Evolutionary conservation across 106 monocot genomes (phyloP).

Genomic region (Iris macrosiphon): DNA sequence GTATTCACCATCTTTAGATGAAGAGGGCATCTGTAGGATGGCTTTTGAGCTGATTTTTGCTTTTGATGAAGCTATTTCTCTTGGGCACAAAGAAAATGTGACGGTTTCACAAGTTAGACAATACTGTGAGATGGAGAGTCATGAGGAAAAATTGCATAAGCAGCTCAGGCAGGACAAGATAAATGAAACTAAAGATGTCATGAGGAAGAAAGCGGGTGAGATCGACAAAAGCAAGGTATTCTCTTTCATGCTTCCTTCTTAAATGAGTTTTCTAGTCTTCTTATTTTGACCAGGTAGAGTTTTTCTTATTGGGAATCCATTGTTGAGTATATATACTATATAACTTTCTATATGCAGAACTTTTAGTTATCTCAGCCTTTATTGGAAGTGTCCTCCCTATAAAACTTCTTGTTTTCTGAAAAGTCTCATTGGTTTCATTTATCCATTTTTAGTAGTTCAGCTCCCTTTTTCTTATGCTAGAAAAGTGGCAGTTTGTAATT

Average conservation of each 20-base stretch:
- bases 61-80: slow-evolving; percentile 97
- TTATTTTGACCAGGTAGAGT: too few species aligned
- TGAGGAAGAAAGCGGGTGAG: slow-evolving; percentile 91
- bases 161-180: slow-evolving; percentile 90
- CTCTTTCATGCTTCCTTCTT: not conserved
- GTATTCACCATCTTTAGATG: slow-evolving; percentile 86
- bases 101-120: slow-evolving; percentile 90
- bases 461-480: too few species aligned
- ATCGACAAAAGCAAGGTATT: slow-evolving; percentile 97
- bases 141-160: slow-evolving; percentile 89
- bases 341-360: too few species aligned
- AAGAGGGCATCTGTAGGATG: slow-evolving; percentile 69
- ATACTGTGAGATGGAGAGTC: slow-evolving; percentile 98
- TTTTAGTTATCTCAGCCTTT: too few species aligned
- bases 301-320: too few species aligned
- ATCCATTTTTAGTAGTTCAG: too few species aligned
- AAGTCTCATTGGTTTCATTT: too few species aligned
- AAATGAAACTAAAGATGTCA: slow-evolving; percentile 94
- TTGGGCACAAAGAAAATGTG: slow-evolving; percentile 92
- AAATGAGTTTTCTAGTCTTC: too few species aligned
- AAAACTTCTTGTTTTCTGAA: too few species aligned
- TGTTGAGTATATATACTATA: too few species aligned
- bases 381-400: too few species aligned
- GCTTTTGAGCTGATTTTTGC: slow-evolving; percentile 98
- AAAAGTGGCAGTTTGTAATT: too few species aligned